These are phyloP conservation scores for Neurospora pannonica DNA, from an alignment of 495 filamentous ascomycete genomes.

Conservation along the genomic window DNA sequence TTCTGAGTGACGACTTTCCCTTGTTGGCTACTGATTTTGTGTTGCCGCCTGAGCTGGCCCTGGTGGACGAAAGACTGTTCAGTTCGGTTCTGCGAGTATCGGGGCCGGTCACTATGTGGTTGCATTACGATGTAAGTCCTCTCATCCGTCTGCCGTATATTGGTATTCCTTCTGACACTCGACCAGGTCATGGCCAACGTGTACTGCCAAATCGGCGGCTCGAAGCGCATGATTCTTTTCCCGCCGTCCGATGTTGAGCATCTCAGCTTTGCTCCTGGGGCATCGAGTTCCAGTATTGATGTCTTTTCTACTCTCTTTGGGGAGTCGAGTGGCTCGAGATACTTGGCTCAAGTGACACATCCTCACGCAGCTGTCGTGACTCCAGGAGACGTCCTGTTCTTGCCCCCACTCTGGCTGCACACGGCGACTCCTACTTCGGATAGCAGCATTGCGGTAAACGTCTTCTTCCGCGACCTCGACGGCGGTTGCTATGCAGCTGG, in stretches of 20 bases:
- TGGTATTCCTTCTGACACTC: conserved; percentile 4
- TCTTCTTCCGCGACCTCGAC: conserved; percentile 70
- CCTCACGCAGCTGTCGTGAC: conserved; percentile 57
- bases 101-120: conserved; percentile 79
- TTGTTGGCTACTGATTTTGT: conserved; percentile 57
- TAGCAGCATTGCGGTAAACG: conserved; percentile 68
- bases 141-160: background rate
- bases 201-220: conserved; percentile 67
- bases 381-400: conserved; percentile 68
- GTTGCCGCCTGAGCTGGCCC: conserved; percentile 52
- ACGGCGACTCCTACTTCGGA: conserved; percentile 57
- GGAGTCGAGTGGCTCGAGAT: conserved; percentile 19
- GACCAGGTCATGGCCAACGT: conserved; percentile 76
- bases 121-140: conserved; percentile 72
- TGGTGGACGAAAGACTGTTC: conserved; percentile 55
- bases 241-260: conserved; percentile 64
- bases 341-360: conserved; percentile 41
- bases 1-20: conserved; percentile 62
- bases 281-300: conserved; percentile 66
- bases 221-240: conserved; percentile 65
- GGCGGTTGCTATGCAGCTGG: conserved; percentile 58
- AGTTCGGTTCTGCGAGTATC: conserved; percentile 75
- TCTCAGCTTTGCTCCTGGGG: conserved; percentile 62
- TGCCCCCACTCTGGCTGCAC: conserved; percentile 78
- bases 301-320: conserved; percentile 43